Percentiles rank a stretch among this genome's conserved stretches.
phyloP scores from a whole-genome alignment of 2,329 filamentous ascomycete species.

The Phialophora expanda region DNA sequence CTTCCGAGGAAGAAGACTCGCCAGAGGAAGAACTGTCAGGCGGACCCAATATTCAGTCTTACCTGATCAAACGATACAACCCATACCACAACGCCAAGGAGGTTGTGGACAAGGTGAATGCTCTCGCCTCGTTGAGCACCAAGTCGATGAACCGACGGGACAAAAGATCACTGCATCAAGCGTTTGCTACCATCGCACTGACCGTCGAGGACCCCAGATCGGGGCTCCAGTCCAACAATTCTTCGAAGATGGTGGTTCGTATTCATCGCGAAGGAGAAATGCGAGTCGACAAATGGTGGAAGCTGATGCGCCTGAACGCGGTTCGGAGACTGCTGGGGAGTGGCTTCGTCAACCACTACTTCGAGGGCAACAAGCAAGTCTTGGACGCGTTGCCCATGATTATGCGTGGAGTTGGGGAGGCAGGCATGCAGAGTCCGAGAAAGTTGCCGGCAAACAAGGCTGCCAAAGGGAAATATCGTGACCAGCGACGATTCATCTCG shows the following conservation, averaged over 20 bases:
- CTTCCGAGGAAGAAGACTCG: conserved; percentile 54
- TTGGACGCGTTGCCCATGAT: conserved; percentile 63
- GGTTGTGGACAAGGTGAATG: conserved; percentile 63
- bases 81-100: conserved; percentile 69
- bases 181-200: conserved; percentile 69
- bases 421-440: conserved; percentile 37
- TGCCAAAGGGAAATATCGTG: conserved; percentile 34
- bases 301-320: conserved; percentile 66
- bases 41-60: conserved; percentile 36
- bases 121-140: conserved; percentile 64
- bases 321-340: conserved; percentile 66
- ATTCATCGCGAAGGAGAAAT: conserved; percentile 65
- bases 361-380: conserved; percentile 64
- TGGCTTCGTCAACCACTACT: conserved; percentile 67
- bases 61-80: conserved; percentile 67
- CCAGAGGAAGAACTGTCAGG: conserved; percentile 54
- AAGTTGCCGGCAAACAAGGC: conserved; percentile 29
- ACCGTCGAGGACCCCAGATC: conserved; percentile 70
- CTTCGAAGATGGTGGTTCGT: conserved; percentile 65
- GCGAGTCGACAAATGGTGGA: conserved; percentile 75
- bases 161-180: conserved; percentile 68
- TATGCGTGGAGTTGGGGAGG: conserved; percentile 40
- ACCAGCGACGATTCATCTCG: conserved; percentile 35
- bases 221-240: conserved; percentile 70
- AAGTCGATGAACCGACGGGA: conserved; percentile 70